Conservation (phyloP, 139 green algal species). For the Gonium pectorale region DNA sequence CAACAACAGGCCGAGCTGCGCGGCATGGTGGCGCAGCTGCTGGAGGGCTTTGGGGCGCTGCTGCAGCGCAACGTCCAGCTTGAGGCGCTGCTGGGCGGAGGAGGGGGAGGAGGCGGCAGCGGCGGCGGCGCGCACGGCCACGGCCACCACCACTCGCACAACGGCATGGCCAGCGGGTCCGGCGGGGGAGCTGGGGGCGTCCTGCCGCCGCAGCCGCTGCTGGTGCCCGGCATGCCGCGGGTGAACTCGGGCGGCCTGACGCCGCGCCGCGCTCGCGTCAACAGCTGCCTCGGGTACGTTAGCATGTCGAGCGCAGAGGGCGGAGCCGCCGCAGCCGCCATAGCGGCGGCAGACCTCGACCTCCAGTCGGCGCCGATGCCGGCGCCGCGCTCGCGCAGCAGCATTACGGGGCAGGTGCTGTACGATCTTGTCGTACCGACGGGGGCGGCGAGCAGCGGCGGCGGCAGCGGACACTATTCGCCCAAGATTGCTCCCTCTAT, state of each 20-base stretch:
- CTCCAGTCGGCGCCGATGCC: background rate
- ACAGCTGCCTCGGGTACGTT: slow-evolving; percentile 10
- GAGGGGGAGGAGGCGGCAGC: background rate
- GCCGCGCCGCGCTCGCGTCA: background rate
- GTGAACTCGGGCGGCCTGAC: background rate
- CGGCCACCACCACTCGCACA: background rate
- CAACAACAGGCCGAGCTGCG: slow-evolving; percentile 29
- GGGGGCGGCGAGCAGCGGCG: background rate
- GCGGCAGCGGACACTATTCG: too few relatives aligned
- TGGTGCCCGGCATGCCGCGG: background rate
- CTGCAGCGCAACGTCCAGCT: slow-evolving; percentile 34
- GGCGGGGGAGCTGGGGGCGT: background rate
- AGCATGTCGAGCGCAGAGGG: too few relatives aligned
- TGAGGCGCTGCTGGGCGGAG: background rate
- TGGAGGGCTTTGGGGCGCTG: slow-evolving; percentile 5
- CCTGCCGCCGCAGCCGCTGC: background rate
- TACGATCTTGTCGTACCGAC: background rate
- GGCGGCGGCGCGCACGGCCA: background rate
- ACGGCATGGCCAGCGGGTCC: background rate
- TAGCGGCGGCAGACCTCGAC: background rate
- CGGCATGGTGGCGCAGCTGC: slow-evolving; percentile 23
- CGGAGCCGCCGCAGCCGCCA: too few relatives aligned
- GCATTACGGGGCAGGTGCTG: background rate
- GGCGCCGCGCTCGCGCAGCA: background rate
- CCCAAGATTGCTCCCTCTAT: too few relatives aligned